Conservation (phyloP, 2,329 filamentous ascomycete genomes). For the Beauveria sp. region DNA sequence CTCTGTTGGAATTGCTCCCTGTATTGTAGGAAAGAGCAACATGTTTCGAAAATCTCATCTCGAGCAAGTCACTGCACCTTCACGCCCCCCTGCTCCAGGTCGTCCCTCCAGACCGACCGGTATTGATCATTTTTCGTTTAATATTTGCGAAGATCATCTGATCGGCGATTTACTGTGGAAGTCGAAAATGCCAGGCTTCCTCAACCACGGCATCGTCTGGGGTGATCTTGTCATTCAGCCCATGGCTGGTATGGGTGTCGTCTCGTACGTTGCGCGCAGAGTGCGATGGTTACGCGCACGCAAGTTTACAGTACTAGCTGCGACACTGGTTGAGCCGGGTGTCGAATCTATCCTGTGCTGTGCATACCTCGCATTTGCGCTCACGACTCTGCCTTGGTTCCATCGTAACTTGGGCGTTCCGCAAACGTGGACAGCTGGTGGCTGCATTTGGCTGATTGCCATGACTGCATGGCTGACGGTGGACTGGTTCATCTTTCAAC, state of each 20-base stretch:
- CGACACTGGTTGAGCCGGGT: slow-evolving; percentile 86
- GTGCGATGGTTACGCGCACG: slow-evolving; percentile 87
- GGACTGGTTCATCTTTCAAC: slow-evolving; percentile 67
- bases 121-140: slow-evolving; percentile 87
- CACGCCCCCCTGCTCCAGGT: slow-evolving; percentile 35
- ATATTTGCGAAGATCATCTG: slow-evolving; percentile 96
- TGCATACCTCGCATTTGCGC: slow-evolving; percentile 67
- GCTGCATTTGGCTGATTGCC: slow-evolving; percentile 55
- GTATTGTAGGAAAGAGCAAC: slow-evolving; percentile 93
- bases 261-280: slow-evolving; percentile 70
- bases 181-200: slow-evolving; percentile 52
- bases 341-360: slow-evolving; percentile 85
- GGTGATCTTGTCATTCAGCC: slow-evolving; percentile 89
- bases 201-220: slow-evolving; percentile 76
- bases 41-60: slow-evolving; percentile 96
- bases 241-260: slow-evolving; percentile 70
- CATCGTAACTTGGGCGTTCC: slow-evolving; percentile 43
- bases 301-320: slow-evolving; percentile 86
- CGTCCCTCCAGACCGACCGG: slow-evolving; percentile 48
- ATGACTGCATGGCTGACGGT: slow-evolving; percentile 64
- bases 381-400: slow-evolving; percentile 66
- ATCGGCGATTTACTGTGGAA: slow-evolving; percentile 91
- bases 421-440: slow-evolving; percentile 61
- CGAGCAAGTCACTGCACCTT: slow-evolving; percentile 57
- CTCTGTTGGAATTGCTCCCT: slow-evolving; percentile 81